Evolutionary conservation across 306 rosid genomes (phyloP).

Genomic region (Dryas alaskensis): DNA sequence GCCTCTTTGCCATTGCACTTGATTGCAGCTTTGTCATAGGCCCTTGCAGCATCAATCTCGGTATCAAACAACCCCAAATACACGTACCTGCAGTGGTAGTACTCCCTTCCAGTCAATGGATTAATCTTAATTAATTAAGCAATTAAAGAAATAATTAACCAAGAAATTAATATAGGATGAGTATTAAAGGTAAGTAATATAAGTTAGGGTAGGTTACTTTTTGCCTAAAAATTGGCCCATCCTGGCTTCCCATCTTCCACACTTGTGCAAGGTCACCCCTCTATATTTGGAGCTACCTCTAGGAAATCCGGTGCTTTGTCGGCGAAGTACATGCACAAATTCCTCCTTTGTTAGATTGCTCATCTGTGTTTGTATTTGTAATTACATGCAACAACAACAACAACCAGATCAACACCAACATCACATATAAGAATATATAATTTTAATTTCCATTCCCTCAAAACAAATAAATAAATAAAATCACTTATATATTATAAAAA

Average conservation of each 20-base stretch:
- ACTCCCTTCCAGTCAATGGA: no score
- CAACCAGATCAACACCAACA: neutral
- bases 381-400: neutral
- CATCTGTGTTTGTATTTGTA: conserved; percentile 51
- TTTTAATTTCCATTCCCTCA: neutral
- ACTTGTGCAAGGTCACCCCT: conserved; percentile 97
- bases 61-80: conserved; percentile 94
- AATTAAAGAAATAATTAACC: no score
- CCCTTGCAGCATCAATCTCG: conserved; percentile 97
- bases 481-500: neutral
- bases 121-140: no score
- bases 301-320: conserved; percentile 99
- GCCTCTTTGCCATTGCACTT: conserved; percentile 98
- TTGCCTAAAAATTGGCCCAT: conserved; percentile 99
- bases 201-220: conserved; percentile 45
- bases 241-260: conserved; percentile 99
- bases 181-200: no score
- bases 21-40: conserved; percentile 98
- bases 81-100: conserved; percentile 57
- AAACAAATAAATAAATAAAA: neutral
- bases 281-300: conserved; percentile 99
- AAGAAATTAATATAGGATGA: no score
- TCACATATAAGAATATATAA: no score
- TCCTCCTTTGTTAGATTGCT: conserved; percentile 90
- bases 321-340: conserved; percentile 97